Evolutionary conservation across 495 filamentous ascomycete species (phyloP).

Genomic region (Podospora pseudopauciseta): DNA sequence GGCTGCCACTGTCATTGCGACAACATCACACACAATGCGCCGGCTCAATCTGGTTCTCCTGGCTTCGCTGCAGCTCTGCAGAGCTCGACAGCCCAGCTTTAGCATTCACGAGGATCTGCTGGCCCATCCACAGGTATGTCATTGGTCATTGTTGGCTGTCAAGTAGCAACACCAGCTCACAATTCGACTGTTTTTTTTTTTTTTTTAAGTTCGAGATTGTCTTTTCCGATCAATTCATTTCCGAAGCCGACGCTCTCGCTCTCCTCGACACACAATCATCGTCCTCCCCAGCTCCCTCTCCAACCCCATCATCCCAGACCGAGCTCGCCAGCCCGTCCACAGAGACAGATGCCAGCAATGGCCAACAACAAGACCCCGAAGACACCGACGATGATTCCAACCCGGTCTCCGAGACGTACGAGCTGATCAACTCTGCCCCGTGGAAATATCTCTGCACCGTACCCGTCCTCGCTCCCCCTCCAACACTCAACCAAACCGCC

Average conservation of each 20-base stretch:
- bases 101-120: conserved; percentile 84
- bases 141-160: conserved; percentile 12
- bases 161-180: background rate
- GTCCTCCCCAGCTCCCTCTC: conserved; percentile 23
- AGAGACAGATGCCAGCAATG: conserved; percentile 27
- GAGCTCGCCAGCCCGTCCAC: conserved; percentile 36
- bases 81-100: conserved; percentile 45
- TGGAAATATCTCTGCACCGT: conserved; percentile 81
- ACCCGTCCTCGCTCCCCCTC: conserved; percentile 59
- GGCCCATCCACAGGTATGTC: conserved; percentile 78
- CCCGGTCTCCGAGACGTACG: conserved; percentile 53
- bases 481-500: conserved; percentile 55
- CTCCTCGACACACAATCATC: conserved; percentile 43
- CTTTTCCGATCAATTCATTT: conserved; percentile 71
- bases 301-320: conserved; percentile 33
- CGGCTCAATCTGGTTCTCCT: conserved; percentile 42
- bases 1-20: conserved; percentile 17
- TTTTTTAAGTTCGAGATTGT: conserved; percentile 68
- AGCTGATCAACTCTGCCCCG: conserved; percentile 66
- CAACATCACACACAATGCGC: conserved; percentile 45
- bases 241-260: conserved; percentile 63
- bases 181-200: background rate
- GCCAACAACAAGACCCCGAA: conserved; percentile 12
- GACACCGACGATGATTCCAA: conserved; percentile 13
- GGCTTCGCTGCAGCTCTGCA: conserved; percentile 38